Evolutionary conservation across 495 filamentous ascomycete species (phyloP), one percentile per base, ranked within the genome.

Genomic region (Podospora conica): DNA sequence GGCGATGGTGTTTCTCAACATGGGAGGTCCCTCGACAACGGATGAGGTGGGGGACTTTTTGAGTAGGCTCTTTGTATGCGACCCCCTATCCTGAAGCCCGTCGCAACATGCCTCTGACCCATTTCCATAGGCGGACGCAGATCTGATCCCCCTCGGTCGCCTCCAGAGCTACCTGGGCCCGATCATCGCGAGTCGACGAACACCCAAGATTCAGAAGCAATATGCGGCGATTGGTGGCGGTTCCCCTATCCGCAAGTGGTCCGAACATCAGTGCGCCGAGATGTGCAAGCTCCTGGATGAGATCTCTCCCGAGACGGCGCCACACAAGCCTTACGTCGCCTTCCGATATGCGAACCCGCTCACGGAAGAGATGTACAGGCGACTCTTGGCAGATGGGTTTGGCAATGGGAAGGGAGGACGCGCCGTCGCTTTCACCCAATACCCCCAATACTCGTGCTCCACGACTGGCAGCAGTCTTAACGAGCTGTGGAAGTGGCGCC

Each of bases 361-460:
- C 70, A 99, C 96, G 0, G 96, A 98, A 77, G 88, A 94, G 59
- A 96, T 91, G 85, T 98, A 98, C 73, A 81, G 83, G 25, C 82
- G 85, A 66, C 75, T 99, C 65, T 76, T 97, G 55, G 87, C 84
- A 24, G 96, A 99, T 78, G 96, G 96, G 0, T 93, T 99, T 70
- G 91, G 91, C 40, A 84, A 85, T 25, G 93, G 92, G 2, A 90
- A 87, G 66, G 92, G 92, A 12, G 93, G 93, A 1, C 86, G 96
- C 60, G 96, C 96, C 5, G 91, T 99, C 8, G 96, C 96, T 2
- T 99, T 98, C 76, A 96, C 95, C 4, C 96, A 99, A 75, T 99
- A 99, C 70, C 96, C 96, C 22, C 96, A 99, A 74, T 99, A 99
- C 75, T 95, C 91, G n/a, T 99, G 96, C 78, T 96, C 92, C 24